These are phyloP conservation scores for Radiomyces spectabilis DNA, from an alignment of 192 early-diverging fungal genomes.

Conservation along the genomic window DNA sequence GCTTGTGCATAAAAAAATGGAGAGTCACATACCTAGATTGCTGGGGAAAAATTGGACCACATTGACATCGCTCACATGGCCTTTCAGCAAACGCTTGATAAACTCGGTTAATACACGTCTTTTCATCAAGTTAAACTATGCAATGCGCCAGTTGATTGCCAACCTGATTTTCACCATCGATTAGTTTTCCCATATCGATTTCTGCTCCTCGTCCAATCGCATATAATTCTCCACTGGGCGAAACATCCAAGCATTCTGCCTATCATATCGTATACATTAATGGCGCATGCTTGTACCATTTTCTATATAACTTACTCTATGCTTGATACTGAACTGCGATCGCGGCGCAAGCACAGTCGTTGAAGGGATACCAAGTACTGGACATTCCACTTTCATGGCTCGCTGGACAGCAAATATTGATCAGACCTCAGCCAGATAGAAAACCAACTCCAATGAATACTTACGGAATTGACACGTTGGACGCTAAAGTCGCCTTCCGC, in stretches of 20 bases:
- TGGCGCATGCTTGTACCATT: too few relatives aligned
- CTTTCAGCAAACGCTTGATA: constrained; percentile 39
- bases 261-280: not conserved
- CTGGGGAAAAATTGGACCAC: constrained; percentile 68
- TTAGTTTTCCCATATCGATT: constrained; percentile 31
- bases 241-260: constrained; percentile 37
- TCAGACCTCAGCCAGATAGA: not conserved
- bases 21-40: constrained; percentile 48
- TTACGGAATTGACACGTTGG: constrained; percentile 32
- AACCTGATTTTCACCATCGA: constrained; percentile 32
- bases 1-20: not conserved
- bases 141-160: not conserved
- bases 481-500: constrained; percentile 36
- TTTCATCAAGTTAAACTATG: not conserved
- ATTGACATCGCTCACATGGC: constrained; percentile 62
- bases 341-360: too few relatives aligned
- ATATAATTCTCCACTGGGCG: constrained; percentile 38
- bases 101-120: not conserved
- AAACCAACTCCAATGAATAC: not conserved
- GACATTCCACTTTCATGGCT: not conserved
- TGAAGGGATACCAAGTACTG: too few relatives aligned
- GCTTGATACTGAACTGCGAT: too few relatives aligned
- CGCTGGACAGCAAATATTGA: not conserved
- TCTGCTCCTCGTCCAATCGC: constrained; percentile 31
- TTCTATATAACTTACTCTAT: too few relatives aligned